phyloP scores from a whole-genome alignment of 2,329 filamentous ascomycete genomes.

The Xylaria sp. region DNA sequence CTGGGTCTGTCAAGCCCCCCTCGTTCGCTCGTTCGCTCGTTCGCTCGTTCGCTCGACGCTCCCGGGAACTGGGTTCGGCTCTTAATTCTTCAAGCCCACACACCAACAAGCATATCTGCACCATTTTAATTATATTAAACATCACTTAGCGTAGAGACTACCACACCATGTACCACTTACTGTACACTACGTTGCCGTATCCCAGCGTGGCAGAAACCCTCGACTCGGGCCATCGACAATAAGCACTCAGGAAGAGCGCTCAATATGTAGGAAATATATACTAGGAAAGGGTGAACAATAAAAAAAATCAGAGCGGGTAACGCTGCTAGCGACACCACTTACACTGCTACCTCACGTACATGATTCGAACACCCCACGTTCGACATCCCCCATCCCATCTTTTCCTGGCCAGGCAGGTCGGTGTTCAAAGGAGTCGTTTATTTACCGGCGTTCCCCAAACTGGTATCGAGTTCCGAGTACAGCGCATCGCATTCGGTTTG shows the following conservation, averaged over 20 bases:
- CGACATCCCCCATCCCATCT: slow-evolving; percentile 7
- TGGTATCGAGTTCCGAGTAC: slow-evolving; percentile 6
- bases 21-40: slow-evolving; percentile 19
- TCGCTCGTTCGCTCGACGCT: slow-evolving; percentile 18
- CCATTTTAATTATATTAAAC: background rate
- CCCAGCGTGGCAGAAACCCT: background rate
- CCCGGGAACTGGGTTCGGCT: slow-evolving; percentile 28
- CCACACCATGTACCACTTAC: too few relatives aligned
- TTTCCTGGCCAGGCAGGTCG: slow-evolving; percentile 36
- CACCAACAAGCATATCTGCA: background rate
- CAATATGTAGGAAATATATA: background rate
- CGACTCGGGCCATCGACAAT: slow-evolving; percentile 8
- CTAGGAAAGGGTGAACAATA: background rate
- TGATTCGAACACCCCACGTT: slow-evolving; percentile 22
- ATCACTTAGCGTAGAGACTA: too few relatives aligned
- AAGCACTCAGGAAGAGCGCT: background rate
- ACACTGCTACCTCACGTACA: background rate
- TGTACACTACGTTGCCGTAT: background rate
- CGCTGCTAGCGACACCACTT: slow-evolving; percentile 8
- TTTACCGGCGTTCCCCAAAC: slow-evolving; percentile 25
- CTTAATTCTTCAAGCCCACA: background rate
- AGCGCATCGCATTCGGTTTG: slow-evolving; percentile 12
- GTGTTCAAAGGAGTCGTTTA: slow-evolving; percentile 19
- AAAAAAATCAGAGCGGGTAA: background rate
- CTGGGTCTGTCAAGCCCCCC: slow-evolving; percentile 21